Evolutionary conservation across 345 rosid genomes (phyloP).

Genomic region (Pseudoturritis turrita): DNA sequence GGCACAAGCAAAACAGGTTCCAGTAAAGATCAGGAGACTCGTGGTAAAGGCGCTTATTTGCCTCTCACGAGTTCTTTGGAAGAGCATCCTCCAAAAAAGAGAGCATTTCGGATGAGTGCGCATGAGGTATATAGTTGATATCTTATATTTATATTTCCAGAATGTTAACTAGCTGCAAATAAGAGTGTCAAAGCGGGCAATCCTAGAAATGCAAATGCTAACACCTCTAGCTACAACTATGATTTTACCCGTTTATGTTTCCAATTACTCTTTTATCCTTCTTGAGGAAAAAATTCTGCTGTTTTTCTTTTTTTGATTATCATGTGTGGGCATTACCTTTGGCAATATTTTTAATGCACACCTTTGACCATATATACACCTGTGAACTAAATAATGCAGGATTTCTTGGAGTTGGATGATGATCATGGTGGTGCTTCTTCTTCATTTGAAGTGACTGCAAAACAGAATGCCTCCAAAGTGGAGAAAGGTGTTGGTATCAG

Average conservation of each 20-base stretch:
- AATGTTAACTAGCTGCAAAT: background rate
- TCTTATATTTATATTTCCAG: background rate
- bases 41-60: slow-evolving; percentile 30
- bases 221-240: background rate
- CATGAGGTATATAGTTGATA: slow-evolving; percentile 52
- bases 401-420: slow-evolving; percentile 69
- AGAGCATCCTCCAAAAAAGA: slow-evolving; percentile 36
- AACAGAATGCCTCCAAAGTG: slow-evolving; percentile 25
- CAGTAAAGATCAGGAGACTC: slow-evolving; percentile 27
- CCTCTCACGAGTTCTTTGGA: slow-evolving; percentile 29
- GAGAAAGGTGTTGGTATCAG: slow-evolving; percentile 34
- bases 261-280: background rate
- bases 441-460: slow-evolving; percentile 33
- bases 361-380: slow-evolving; percentile 2
- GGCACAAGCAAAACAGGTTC: slow-evolving; percentile 25
- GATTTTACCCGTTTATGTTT: background rate
- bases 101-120: slow-evolving; percentile 74
- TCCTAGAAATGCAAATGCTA: background rate
- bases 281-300: background rate
- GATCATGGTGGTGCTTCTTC: slow-evolving; percentile 39
- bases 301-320: background rate
- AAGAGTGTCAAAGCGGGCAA: background rate
- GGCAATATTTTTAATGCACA: background rate
- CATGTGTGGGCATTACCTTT: background rate
- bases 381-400: slow-evolving; percentile 40